A percentile compares a stretch with the other conserved stretches of the same genome.
phyloP scores from a whole-genome alignment of 768 basidiomycete species.

The Neoboletus magnificus region DNA sequence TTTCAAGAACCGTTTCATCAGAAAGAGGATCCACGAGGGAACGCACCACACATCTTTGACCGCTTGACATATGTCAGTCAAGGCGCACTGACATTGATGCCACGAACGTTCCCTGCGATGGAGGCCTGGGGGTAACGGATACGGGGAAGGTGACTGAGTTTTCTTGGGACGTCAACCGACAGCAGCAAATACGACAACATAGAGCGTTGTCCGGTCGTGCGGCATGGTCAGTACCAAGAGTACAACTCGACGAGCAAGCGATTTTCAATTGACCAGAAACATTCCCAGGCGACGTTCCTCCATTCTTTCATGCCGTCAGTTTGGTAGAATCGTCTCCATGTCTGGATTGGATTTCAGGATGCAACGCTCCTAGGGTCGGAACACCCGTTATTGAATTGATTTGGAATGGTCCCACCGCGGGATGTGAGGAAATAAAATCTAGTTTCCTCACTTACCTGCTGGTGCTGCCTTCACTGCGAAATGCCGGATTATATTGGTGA shows the following conservation, averaged over 20 bases:
- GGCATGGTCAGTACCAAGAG: not conserved
- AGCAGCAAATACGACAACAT: not conserved
- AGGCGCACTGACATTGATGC: slow-evolving; percentile 3
- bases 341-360: no score
- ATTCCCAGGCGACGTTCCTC: not conserved
- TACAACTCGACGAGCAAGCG: not conserved
- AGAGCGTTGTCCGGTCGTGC: not conserved
- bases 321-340: not conserved
- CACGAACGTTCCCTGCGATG: slow-evolving; percentile 16
- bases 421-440: not conserved
- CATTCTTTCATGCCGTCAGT: not conserved
- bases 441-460: not conserved
- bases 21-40: not conserved
- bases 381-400: not conserved
- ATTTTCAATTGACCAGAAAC: not conserved
- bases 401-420: not conserved
- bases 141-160: not conserved
- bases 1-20: not conserved
- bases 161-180: not conserved
- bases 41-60: slow-evolving; percentile 9
- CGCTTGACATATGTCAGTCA: slow-evolving; percentile 17
- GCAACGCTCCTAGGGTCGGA: not conserved
- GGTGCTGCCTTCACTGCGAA: no score
- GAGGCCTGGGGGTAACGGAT: slow-evolving; percentile 12
- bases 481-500: no score